Evolutionary conservation across 2,329 filamentous ascomycete genomes (phyloP).

Genomic region (Aspergillus carbonarius): DNA sequence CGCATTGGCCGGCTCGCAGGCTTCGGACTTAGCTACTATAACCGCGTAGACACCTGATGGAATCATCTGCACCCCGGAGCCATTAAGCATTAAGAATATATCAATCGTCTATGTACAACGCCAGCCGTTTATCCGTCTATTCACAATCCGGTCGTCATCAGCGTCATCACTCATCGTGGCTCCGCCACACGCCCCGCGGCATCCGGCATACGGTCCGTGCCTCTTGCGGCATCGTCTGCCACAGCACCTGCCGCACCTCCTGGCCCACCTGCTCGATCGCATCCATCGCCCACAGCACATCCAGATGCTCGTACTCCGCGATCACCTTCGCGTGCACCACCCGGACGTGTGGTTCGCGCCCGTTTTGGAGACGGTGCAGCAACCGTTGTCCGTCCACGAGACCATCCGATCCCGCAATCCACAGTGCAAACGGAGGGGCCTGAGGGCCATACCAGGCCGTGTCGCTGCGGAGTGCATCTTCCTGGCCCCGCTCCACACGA

Average conservation of each 20-base stretch:
- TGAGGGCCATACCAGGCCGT: constrained; percentile 79
- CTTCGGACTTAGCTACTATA: too few relatives aligned
- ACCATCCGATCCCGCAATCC: constrained; percentile 80
- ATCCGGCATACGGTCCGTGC: constrained; percentile 61
- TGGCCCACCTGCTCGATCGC: constrained; percentile 76
- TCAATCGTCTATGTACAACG: background rate
- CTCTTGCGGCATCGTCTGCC: constrained; percentile 66
- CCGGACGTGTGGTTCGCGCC: constrained; percentile 75
- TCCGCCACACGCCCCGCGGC: constrained; percentile 42
- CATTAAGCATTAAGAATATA: background rate
- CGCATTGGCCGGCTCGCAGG: too few relatives aligned
- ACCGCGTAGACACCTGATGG: too few relatives aligned
- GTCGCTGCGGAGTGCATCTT: constrained; percentile 26
- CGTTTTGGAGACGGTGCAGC: constrained; percentile 70
- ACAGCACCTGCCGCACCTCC: constrained; percentile 78
- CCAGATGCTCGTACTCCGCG: constrained; percentile 86
- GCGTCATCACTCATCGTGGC: constrained; percentile 5
- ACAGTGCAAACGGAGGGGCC: constrained; percentile 80
- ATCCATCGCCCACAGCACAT: constrained; percentile 95
- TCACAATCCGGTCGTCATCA: background rate
- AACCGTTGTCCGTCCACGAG: constrained; percentile 79
- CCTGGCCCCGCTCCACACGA: constrained; percentile 21
- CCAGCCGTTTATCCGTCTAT: too few relatives aligned
- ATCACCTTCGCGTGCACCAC: constrained; percentile 82
- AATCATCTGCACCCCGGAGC: background rate